phyloP scores from a whole-genome alignment of 208 protist genomes.

The Trypanosoma lewisi region DNA sequence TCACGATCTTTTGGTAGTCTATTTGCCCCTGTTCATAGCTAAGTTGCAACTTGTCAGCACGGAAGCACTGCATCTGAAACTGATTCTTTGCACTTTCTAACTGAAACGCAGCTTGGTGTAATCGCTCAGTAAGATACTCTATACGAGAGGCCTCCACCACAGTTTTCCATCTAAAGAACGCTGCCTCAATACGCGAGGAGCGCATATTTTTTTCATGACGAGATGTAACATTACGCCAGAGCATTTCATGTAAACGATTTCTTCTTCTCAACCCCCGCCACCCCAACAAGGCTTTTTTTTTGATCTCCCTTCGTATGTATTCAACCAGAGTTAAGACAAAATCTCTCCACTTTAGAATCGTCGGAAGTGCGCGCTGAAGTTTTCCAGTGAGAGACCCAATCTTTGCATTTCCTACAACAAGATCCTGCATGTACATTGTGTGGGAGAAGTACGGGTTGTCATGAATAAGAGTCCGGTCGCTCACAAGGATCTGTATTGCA shows the following conservation, averaged over 20 bases:
- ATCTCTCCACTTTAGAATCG: slow-evolving; percentile 45
- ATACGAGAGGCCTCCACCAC: slow-evolving; percentile 63
- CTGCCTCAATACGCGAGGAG: slow-evolving; percentile 29
- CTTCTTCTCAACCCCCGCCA: slow-evolving; percentile 53
- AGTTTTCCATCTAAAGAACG: slow-evolving; percentile 74
- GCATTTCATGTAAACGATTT: slow-evolving; percentile 30
- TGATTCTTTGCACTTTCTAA: slow-evolving; percentile 88
- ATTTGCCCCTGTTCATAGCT: slow-evolving; percentile 44
- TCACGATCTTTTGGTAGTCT: slow-evolving; percentile 31
- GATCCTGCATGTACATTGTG: slow-evolving; percentile 75
- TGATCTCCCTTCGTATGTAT: slow-evolving; percentile 10
- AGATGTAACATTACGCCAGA: slow-evolving; percentile 35
- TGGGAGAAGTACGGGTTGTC: slow-evolving; percentile 86
- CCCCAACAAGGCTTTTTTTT: slow-evolving; percentile 41
- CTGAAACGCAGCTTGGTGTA: slow-evolving; percentile 80
- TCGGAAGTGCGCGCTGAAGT: slow-evolving; percentile 37
- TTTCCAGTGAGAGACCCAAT: slow-evolving; percentile 30
- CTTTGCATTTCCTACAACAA: slow-evolving; percentile 32
- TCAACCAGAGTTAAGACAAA: slow-evolving; percentile 40
- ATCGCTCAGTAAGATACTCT: slow-evolving; percentile 74
- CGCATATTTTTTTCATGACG: slow-evolving; percentile 31
- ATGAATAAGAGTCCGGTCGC: slow-evolving; percentile 38
- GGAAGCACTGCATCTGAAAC: slow-evolving; percentile 89
- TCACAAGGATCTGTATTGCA: slow-evolving; percentile 56
- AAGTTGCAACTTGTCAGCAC: slow-evolving; percentile 67